These are phyloP conservation scores for Stagonosporopsis rhizophila DNA, from an alignment of 2,329 filamentous ascomycete genomes.

Conservation along the genomic window DNA sequence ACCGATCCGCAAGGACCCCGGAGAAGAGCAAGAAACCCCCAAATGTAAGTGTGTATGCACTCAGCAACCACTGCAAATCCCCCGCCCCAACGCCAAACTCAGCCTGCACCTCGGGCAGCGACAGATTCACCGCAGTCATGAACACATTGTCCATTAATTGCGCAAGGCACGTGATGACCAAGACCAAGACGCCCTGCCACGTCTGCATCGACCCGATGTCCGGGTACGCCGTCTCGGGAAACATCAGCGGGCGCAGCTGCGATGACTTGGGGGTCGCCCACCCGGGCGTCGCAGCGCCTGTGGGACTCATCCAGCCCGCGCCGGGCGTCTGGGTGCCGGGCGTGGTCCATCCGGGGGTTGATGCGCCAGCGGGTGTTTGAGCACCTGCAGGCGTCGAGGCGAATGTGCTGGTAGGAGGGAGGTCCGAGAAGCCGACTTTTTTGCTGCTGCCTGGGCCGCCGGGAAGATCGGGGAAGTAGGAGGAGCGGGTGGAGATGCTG, in stretches of 20 bases:
- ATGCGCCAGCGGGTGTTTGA: conserved; percentile 13
- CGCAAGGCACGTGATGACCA: conserved; percentile 10
- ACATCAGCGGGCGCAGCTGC: conserved; percentile 15
- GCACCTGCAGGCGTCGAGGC: conserved; percentile 9
- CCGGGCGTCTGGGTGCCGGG: conserved; percentile 13
- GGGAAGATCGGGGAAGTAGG: conserved; percentile 13
- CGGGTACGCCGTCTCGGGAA: conserved; percentile 13
- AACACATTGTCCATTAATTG: conserved; percentile 17
- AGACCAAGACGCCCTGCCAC: conserved; percentile 9
- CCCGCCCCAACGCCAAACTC: conserved; percentile 13
- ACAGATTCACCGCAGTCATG: conserved; percentile 17
- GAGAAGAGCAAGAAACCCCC: conserved; percentile 15
- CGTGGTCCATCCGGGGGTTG: conserved; percentile 16
- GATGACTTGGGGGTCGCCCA: conserved; percentile 17
- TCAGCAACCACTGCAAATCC: conserved; percentile 14
- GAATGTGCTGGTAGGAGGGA: conserved; percentile 4
- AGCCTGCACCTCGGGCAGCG: conserved; percentile 14
- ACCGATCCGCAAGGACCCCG: conserved; percentile 9
- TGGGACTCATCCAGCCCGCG: conserved; percentile 13
- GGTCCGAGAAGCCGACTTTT: conserved; percentile 6
- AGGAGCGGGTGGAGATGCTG: conserved; percentile 16
- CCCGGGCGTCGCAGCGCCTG: conserved; percentile 13
- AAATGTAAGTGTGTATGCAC: conserved; percentile 15
- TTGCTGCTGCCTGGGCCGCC: conserved; percentile 2
- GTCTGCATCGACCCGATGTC: conserved; percentile 16